Base-by-base conservation (phyloP, 768 basidiomycete species). In the Strobilomyces confusus region DNA sequence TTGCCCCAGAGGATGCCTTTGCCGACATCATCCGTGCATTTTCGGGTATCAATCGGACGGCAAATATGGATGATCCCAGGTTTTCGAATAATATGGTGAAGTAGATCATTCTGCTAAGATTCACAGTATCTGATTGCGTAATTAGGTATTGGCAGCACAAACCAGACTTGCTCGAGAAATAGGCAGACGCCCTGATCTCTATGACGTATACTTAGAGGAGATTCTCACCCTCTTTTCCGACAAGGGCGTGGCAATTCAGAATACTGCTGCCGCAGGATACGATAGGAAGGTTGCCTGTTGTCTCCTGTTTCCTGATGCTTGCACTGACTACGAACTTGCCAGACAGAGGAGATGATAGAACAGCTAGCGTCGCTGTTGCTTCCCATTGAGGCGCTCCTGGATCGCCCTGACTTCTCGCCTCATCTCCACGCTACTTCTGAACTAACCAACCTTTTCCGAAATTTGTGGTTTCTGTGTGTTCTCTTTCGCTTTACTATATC, bases 401-500 rank as follows among this genome's bases (percentile, higher is more conserved):
- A 77, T 32, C 90, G 93, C 61, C 60, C 70, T 14, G 82, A 86
- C 54, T 89, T 88, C 68, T 76, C 79, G 42, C 82, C 87, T 2
- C 79, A 83, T 32, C 48, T 75, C 17, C 69, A 77, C 25, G 70
- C 83, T 19, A 76, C 84, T 1, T 64, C 82, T 5, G 83, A 83
- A 22, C 66, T 92, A 13, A 83, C 87, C 12, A 75, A 83, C 5
- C 74, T 92, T 20, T 98, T 97, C 79, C 82, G 94, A 41, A 93
- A 92, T 63, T 78, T 94, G 72, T 99, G 95, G 95, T 93, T 95
- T 70, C 71, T 98, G 19, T 93, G 91, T 65, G 81, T 89, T 23
- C 79, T 95, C 15, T 93, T 95, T 62, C 81, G 86, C 20, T 89
- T 98, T 60, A 86, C 91, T 3, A 34, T 44, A 33, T 72, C 72